Evolutionary conservation across 768 basidiomycete genomes (phyloP).

Genomic region (Boletus vermiculosoides): DNA sequence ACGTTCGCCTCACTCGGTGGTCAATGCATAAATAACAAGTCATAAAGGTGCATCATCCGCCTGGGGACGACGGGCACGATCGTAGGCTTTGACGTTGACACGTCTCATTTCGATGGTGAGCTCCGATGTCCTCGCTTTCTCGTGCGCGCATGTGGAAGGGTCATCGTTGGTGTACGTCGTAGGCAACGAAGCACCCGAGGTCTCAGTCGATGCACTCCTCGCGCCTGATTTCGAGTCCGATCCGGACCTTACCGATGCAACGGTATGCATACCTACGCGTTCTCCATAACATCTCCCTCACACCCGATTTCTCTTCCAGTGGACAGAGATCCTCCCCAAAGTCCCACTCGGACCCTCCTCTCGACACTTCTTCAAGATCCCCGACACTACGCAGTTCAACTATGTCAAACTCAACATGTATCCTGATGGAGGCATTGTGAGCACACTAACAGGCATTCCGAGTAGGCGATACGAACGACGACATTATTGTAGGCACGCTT

Average conservation of each 20-base stretch:
- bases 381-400: conserved; percentile 52
- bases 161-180: background rate
- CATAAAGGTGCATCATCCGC: conserved; percentile 80
- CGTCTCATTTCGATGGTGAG: conserved; percentile 87
- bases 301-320: conserved; percentile 43
- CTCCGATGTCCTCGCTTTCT: conserved; percentile 1
- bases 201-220: conserved; percentile 65
- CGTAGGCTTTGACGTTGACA: conserved; percentile 89
- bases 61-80: conserved; percentile 76
- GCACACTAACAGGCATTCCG: background rate
- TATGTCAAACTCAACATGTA: conserved; percentile 93
- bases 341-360: conserved; percentile 77
- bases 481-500: conserved; percentile 77
- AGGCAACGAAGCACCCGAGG: conserved; percentile 88
- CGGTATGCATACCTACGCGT: conserved; percentile 41
- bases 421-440: conserved; percentile 95
- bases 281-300: background rate
- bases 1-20: conserved; percentile 7
- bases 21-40: background rate
- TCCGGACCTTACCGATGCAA: conserved; percentile 42
- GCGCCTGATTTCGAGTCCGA: conserved; percentile 44
- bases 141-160: background rate
- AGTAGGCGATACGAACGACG: background rate
- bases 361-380: conserved; percentile 83
- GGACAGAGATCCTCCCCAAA: conserved; percentile 77